These are phyloP conservation scores for Eucalyptus sp. DNA, from an alignment of 345 rosid species.

Conservation along the genomic window DNA sequence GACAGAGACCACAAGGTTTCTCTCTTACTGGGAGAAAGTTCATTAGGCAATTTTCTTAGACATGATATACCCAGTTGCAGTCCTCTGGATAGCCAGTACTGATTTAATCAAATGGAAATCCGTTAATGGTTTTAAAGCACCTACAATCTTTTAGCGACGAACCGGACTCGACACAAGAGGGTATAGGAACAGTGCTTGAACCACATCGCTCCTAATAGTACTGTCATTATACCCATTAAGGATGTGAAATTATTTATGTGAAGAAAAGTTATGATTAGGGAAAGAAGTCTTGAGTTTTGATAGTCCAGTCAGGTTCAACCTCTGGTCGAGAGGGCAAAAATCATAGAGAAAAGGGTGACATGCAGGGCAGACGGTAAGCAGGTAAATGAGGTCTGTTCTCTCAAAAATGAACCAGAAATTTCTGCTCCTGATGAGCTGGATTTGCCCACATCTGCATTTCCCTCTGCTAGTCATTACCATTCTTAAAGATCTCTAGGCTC, in stretches of 20 bases:
- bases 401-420: neutral
- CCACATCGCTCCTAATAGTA: neutral
- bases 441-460: neutral
- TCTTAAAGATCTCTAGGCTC: neutral
- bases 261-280: neutral
- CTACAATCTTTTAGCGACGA: neutral
- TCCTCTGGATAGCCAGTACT: neutral
- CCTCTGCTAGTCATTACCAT: neutral
- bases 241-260: neutral
- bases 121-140: neutral
- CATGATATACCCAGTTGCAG: neutral
- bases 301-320: neutral
- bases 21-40: neutral
- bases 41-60: neutral
- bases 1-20: neutral
- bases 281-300: neutral
- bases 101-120: neutral
- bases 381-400: neutral
- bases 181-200: rapidly evolving
- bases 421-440: neutral
- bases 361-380: neutral
- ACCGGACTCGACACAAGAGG: neutral
- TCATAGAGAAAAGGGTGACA: neutral
- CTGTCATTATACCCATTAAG: neutral
- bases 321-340: neutral